Conservation (phyloP, 345 rosid species). For the Xanthoceras sorbifolium region DNA sequence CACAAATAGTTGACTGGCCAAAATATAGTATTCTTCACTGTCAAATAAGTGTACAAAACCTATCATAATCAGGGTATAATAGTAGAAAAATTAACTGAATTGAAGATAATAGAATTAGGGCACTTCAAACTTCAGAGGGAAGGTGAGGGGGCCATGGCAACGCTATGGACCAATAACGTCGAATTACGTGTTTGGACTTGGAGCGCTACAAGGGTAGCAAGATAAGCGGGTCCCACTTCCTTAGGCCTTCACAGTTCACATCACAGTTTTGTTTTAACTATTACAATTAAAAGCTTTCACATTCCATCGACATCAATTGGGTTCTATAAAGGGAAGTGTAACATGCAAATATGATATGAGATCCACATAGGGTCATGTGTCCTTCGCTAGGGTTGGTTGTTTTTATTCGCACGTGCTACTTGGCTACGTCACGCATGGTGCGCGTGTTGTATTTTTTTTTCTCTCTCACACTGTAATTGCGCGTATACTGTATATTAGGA, state of each 20-base stretch:
- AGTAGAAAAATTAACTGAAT: no score
- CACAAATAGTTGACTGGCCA: neutral
- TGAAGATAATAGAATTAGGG: neutral
- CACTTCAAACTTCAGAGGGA: neutral
- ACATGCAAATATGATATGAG: conserved; percentile 27
- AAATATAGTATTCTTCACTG: neutral
- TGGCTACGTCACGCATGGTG: neutral
- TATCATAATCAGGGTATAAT: no score
- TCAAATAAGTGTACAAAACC: no score
- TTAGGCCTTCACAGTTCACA: neutral
- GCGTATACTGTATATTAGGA: no score
- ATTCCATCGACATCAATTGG: conserved; percentile 7
- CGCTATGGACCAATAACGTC: neutral
- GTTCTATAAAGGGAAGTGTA: conserved; percentile 5
- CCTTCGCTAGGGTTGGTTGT: neutral
- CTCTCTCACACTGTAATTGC: no score
- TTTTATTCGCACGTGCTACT: conserved; percentile 26
- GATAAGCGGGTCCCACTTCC: neutral
- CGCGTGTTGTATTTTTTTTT: neutral
- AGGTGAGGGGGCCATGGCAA: neutral
- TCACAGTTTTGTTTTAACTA: no score
- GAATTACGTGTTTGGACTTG: neutral
- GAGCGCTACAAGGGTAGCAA: neutral
- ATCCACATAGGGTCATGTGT: conserved; percentile 46
- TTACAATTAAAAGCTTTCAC: conserved; percentile 13